These are phyloP conservation scores for Dactylellina drechsleri DNA, from an alignment of 2,329 filamentous ascomycete species.

Conservation along the genomic window DNA sequence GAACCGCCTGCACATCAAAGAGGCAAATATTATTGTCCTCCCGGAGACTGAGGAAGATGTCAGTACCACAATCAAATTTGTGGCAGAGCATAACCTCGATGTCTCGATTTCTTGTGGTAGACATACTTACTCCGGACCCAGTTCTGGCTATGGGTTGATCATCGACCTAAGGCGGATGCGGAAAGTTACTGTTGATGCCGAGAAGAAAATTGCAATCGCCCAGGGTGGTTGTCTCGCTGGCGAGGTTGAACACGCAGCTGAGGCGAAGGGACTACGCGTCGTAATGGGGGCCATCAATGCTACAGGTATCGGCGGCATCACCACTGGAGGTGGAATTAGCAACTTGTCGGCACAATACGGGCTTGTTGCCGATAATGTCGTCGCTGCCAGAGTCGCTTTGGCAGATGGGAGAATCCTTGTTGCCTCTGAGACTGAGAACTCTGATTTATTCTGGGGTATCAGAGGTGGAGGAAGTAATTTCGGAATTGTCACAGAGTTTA, in stretches of 20 bases:
- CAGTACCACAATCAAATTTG: slow-evolving; percentile 37
- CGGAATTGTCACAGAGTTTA: slow-evolving; percentile 67
- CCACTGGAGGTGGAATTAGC: slow-evolving; percentile 47
- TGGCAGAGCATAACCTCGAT: slow-evolving; percentile 43
- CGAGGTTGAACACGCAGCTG: slow-evolving; percentile 38
- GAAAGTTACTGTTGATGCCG: slow-evolving; percentile 39
- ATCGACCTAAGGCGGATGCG: slow-evolving; percentile 53
- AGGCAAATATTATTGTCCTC: slow-evolving; percentile 48
- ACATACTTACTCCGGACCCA: slow-evolving; percentile 48
- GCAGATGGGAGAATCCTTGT: slow-evolving; percentile 66
- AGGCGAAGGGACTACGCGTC: slow-evolving; percentile 22
- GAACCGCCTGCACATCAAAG: slow-evolving; percentile 47
- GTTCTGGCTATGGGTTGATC: slow-evolving; percentile 34
- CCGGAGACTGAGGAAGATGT: slow-evolving; percentile 41
- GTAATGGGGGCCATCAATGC: slow-evolving; percentile 46
- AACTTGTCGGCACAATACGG: slow-evolving; percentile 38
- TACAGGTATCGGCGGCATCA: slow-evolving; percentile 50
- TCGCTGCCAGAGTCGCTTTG: slow-evolving; percentile 47
- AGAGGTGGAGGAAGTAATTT: slow-evolving; percentile 71
- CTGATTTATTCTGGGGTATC: slow-evolving; percentile 70
- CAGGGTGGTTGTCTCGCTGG: slow-evolving; percentile 39
- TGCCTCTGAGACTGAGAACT: slow-evolving; percentile 61
- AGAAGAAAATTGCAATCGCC: slow-evolving; percentile 33
- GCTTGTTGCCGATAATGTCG: slow-evolving; percentile 45
- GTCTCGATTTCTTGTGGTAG: slow-evolving; percentile 41